These are phyloP conservation scores for Conringia planisiliqua DNA, from an alignment of 345 rosid species.

Conservation along the genomic window DNA sequence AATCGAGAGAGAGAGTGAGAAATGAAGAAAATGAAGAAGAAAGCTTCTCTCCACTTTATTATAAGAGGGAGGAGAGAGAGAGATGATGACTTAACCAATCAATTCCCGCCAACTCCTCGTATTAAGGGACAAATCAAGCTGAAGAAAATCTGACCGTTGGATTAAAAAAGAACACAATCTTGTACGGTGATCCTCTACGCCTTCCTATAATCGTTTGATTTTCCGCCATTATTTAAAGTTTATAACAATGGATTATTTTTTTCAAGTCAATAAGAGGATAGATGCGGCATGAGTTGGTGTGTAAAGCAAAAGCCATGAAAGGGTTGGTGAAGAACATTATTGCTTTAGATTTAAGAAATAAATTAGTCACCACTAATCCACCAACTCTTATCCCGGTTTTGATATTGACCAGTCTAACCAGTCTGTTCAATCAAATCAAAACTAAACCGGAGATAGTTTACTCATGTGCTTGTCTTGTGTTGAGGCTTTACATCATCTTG, in stretches of 20 bases:
- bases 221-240: neutral
- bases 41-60: neutral
- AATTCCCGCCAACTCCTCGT: constrained; percentile 21
- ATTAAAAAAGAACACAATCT: constrained; percentile 27
- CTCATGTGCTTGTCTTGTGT: neutral
- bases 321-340: constrained; percentile 17
- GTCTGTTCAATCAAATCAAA: neutral
- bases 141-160: constrained; percentile 38
- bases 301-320: constrained; percentile 8
- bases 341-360: constrained; percentile 7
- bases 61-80: no score
- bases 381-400: neutral
- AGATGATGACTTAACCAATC: neutral
- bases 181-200: constrained; percentile 31
- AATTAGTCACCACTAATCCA: neutral
- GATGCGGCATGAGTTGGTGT: constrained; percentile 10
- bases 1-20: constrained; percentile 10
- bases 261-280: neutral
- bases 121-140: neutral
- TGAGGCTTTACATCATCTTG: constrained; percentile 47
- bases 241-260: no score
- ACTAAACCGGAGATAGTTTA: constrained; percentile 14
- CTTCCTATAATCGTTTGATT: neutral
- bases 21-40: neutral
- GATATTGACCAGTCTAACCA: neutral